Conservation (phyloP, 352 stramenopile species). For the Globisporangium spinosum region DNA sequence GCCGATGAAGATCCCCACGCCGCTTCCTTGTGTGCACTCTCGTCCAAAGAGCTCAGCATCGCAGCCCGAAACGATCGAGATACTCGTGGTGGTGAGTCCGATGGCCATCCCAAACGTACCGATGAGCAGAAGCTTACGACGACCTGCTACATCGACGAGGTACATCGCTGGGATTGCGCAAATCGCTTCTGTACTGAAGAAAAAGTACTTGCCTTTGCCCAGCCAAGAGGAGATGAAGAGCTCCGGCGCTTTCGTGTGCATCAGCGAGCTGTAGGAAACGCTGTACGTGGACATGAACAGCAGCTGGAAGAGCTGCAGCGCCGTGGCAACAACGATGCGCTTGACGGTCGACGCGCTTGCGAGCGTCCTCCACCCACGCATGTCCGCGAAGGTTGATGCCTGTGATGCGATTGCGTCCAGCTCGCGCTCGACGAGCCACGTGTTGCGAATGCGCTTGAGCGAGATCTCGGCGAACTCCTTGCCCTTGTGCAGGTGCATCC, state of each 20-base stretch:
- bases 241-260: conserved; percentile 35
- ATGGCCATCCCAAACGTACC: conserved; percentile 40
- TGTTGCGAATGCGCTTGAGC: conserved; percentile 27
- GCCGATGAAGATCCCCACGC: conserved; percentile 34
- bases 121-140: conserved; percentile 35
- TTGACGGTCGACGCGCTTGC: conserved; percentile 19
- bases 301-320: conserved; percentile 39
- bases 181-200: conserved; percentile 32
- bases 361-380: conserved; percentile 16
- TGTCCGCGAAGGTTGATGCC: conserved; percentile 5
- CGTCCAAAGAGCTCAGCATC: conserved; percentile 27
- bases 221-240: conserved; percentile 27
- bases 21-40: conserved; percentile 25
- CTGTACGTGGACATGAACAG: conserved; percentile 10
- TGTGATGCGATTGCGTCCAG: conserved; percentile 33
- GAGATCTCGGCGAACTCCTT: conserved; percentile 32
- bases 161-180: conserved; percentile 37
- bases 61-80: conserved; percentile 37
- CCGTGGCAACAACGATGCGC: conserved; percentile 29
- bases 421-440: conserved; percentile 23
- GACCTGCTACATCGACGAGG: conserved; percentile 34
- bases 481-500: conserved; percentile 42
- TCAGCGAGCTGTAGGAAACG: conserved; percentile 9
- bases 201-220: conserved; percentile 26
- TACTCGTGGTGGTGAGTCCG: conserved; percentile 31